Percentiles rank a stretch among this genome's conserved stretches.
These are phyloP conservation scores for Casaregolazyma lundiana DNA, from an alignment of 1,139 yeast species.

Conservation along the genomic window DNA sequence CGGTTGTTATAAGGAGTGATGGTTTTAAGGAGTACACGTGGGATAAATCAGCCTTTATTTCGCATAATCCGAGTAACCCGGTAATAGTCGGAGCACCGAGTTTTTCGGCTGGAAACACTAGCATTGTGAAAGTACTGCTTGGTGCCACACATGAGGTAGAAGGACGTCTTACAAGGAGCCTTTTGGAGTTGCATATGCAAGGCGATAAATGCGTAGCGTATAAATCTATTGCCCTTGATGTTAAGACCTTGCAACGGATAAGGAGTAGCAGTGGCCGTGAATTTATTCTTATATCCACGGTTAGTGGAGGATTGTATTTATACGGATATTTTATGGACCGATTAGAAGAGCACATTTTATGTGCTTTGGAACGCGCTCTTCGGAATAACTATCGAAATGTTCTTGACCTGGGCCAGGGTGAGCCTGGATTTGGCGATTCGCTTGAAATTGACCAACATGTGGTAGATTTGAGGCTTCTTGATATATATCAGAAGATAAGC, in stretches of 20 bases:
- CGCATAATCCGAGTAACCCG: no score
- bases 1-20: neutral
- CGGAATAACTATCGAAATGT: neutral
- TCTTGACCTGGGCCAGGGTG: neutral
- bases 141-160: neutral
- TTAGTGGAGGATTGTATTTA: slow-evolving; percentile 3
- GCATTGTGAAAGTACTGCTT: neutral
- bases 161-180: neutral
- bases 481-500: neutral
- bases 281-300: neutral
- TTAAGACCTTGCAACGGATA: neutral
- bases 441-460: neutral
- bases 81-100: no score
- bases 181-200: neutral
- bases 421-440: neutral
- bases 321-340: slow-evolving; percentile 1
- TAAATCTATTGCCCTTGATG: neutral
- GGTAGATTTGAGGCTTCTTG: slow-evolving; percentile 2
- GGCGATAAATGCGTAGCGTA: neutral
- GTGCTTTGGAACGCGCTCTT: neutral
- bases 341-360: neutral
- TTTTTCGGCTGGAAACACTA: no score
- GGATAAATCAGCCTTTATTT: no score
- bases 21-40: neutral
- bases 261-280: no score